phyloP scores from a whole-genome alignment of 345 rosid genomes.

The Eucalyptus viminalis region DNA sequence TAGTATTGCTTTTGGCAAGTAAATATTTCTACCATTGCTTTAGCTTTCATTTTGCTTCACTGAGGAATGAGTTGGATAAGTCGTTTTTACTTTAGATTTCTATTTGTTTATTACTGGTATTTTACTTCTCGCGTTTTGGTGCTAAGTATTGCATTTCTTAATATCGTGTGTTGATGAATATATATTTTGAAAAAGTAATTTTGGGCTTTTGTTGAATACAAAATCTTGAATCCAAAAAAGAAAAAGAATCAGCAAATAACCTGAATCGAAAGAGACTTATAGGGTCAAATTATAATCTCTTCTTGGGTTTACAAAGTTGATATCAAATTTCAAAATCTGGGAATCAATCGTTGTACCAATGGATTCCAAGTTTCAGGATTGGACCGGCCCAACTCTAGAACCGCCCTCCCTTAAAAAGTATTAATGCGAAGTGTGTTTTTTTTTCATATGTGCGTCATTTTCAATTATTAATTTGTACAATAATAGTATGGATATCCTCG shows the following conservation, averaged over 20 bases:
- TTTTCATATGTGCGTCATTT: not conserved
- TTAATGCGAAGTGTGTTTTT: not conserved
- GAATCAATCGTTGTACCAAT: accelerated
- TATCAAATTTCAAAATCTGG: accelerated
- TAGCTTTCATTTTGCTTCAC: not conserved
- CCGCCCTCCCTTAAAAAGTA: not conserved
- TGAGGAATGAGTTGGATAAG: not conserved
- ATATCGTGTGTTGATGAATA: not conserved
- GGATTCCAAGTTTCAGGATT: not conserved
- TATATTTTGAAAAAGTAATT: not conserved
- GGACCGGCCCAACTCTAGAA: not conserved
- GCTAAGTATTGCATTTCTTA: not conserved
- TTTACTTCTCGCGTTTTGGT: not conserved
- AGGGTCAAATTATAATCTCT: accelerated
- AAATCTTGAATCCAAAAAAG: not conserved
- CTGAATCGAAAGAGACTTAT: accelerated
- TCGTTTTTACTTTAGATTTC: not conserved
- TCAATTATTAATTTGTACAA: not conserved
- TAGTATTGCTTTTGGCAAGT: not conserved
- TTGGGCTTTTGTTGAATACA: not conserved
- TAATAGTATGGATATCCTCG: not conserved
- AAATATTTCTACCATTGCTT: not conserved
- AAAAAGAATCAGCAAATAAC: not conserved
- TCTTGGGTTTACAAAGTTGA: accelerated
- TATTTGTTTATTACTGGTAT: not conserved